phyloP scores from a whole-genome alignment of 139 green algal genomes.

The Asterochloris erici region DNA sequence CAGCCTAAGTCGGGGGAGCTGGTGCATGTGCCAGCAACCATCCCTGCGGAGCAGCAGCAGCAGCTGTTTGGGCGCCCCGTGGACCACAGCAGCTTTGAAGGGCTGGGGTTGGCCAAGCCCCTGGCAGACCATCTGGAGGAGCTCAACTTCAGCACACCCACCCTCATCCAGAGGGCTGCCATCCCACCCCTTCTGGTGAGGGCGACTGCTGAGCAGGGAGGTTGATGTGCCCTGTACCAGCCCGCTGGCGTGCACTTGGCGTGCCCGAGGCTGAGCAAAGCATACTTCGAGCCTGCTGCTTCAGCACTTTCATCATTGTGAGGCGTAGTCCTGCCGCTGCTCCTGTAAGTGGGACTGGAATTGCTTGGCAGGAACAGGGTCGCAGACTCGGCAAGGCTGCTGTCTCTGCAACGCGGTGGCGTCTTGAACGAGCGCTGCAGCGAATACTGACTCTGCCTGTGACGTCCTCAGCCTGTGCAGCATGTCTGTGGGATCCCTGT shows the following conservation, averaged over 20 bases:
- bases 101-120: constrained; percentile 39
- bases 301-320: background rate
- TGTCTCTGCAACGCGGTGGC: background rate
- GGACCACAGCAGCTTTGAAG: constrained; percentile 29
- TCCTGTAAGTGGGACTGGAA: background rate
- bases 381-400: too few relatives aligned
- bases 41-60: constrained; percentile 19
- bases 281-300: background rate
- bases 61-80: constrained; percentile 34
- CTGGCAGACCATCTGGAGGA: constrained; percentile 44
- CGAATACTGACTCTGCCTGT: background rate
- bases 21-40: constrained; percentile 23
- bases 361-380: too few relatives aligned
- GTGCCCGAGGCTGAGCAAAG: background rate
- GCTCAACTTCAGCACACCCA: constrained; percentile 66
- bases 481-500: background rate
- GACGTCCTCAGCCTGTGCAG: background rate
- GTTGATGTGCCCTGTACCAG: background rate
- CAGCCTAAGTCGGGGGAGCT: constrained; percentile 11
- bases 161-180: constrained; percentile 51
- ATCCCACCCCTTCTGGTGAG: constrained; percentile 53
- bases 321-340: background rate
- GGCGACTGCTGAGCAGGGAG: background rate
- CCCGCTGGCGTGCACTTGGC: background rate
- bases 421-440: background rate